Conservation (phyloP, 2,329 filamentous ascomycete species). For the Claviceps digitariae region DNA sequence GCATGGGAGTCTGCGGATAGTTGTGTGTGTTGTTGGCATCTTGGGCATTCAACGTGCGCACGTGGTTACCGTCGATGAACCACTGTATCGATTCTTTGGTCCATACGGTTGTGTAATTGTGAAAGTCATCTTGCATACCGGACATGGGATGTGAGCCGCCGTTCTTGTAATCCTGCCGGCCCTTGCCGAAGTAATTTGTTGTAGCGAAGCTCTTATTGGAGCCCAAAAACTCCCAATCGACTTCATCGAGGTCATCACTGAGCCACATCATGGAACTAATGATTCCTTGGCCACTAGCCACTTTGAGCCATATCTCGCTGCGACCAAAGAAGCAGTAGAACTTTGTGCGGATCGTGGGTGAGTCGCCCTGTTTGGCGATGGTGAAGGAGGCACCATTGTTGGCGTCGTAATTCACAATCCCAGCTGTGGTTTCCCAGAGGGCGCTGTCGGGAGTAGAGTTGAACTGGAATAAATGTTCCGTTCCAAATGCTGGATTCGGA, state of each 20-base stretch:
- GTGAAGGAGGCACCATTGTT: slow-evolving; percentile 57
- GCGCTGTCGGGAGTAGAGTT: slow-evolving; percentile 44
- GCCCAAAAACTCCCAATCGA: slow-evolving; percentile 77
- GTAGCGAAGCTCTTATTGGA: slow-evolving; percentile 48
- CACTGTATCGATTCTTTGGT: slow-evolving; percentile 52
- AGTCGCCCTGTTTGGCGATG: slow-evolving; percentile 55
- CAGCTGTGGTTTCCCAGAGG: slow-evolving; percentile 57
- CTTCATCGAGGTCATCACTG: slow-evolving; percentile 73
- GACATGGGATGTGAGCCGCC: slow-evolving; percentile 44
- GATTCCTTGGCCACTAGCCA: slow-evolving; percentile 60
- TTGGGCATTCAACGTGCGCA: slow-evolving; percentile 48
- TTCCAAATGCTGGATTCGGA: slow-evolving; percentile 56
- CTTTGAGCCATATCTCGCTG: slow-evolving; percentile 66
- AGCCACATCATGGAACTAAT: slow-evolving; percentile 74
- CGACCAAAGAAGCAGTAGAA: slow-evolving; percentile 82
- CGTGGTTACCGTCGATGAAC: slow-evolving; percentile 53
- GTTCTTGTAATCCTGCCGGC: slow-evolving; percentile 47
- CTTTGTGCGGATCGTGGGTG: slow-evolving; percentile 63
- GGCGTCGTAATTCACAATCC: slow-evolving; percentile 46
- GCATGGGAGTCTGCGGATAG: slow-evolving; percentile 69
- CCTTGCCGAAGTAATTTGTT: slow-evolving; percentile 73
- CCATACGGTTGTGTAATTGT: slow-evolving; percentile 70
- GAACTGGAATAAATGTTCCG: slow-evolving; percentile 49
- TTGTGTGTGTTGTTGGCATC: slow-evolving; percentile 48
- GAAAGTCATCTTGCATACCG: slow-evolving; percentile 45